These are phyloP conservation scores for Aquilaria malaccensis DNA, from an alignment of 345 rosid genomes.

Conservation along the genomic window DNA sequence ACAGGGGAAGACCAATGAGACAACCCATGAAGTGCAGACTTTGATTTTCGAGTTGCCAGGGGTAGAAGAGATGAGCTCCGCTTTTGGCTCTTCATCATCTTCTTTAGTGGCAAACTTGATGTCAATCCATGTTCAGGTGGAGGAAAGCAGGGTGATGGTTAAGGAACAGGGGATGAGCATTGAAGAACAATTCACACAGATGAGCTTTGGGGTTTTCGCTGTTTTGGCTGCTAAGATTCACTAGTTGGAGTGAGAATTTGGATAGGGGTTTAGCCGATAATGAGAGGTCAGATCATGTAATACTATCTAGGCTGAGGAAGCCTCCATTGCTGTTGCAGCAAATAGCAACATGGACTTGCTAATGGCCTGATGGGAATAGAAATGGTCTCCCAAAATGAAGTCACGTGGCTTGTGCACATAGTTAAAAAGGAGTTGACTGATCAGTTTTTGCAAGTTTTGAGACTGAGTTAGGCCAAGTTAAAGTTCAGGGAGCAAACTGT, in stretches of 20 bases:
- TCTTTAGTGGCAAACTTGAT: slow-evolving; percentile 60
- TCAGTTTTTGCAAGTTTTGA: too few relatives aligned
- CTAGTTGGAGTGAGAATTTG: slow-evolving; percentile 20
- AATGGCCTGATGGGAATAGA: too few relatives aligned
- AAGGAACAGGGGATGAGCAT: slow-evolving; percentile 21
- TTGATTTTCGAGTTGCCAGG: slow-evolving; percentile 52
- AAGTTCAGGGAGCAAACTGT: too few relatives aligned
- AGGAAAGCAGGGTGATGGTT: slow-evolving; percentile 17
- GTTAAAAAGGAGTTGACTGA: too few relatives aligned
- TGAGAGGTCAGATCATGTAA: slow-evolving; percentile 61
- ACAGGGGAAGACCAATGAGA: slow-evolving; percentile 15
- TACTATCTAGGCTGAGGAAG: slow-evolving; percentile 35
- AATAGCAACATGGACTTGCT: slow-evolving; percentile 29
- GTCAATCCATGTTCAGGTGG: slow-evolving; percentile 50
- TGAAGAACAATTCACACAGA: slow-evolving; percentile 58
- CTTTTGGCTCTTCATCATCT: slow-evolving; percentile 60
- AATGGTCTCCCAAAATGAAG: too few relatives aligned
- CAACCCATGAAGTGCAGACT: slow-evolving; percentile 38
- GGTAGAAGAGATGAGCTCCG: slow-evolving; percentile 38
- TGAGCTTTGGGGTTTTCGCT: slow-evolving; percentile 26
- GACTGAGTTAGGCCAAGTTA: too few relatives aligned
- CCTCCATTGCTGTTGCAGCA: slow-evolving; percentile 65
- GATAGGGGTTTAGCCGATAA: slow-evolving; percentile 38
- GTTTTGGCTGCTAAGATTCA: slow-evolving; percentile 14
- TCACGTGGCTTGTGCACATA: too few relatives aligned